A percentile compares a stretch with the other conserved stretches of the same genome.
Evolutionary conservation across 2,329 filamentous ascomycete genomes (phyloP).

Genomic region (Arthroderma uncinatum): DNA sequence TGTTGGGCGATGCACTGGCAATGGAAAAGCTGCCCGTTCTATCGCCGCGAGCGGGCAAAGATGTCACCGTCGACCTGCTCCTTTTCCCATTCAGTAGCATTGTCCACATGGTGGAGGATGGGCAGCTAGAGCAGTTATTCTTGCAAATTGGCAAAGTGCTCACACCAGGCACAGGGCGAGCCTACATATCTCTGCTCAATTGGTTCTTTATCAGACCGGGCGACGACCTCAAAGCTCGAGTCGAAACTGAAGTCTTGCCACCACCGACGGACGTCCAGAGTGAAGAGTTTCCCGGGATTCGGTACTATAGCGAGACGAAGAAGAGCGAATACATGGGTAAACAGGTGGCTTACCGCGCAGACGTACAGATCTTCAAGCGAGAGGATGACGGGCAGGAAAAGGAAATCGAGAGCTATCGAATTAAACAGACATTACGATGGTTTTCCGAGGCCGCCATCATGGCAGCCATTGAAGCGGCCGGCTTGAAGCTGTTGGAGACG

Average conservation of each 20-base stretch:
- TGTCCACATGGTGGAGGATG: not conserved
- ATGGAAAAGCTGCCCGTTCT: not conserved
- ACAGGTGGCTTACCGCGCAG: not conserved
- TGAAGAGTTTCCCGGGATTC: not conserved
- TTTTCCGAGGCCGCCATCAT: not conserved
- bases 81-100: not conserved
- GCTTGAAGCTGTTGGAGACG: not conserved
- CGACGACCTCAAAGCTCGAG: not conserved
- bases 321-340: not conserved
- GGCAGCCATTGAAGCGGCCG: not conserved
- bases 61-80: not conserved
- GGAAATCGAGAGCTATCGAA: not conserved
- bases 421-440: not conserved
- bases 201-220: not conserved
- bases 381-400: not conserved
- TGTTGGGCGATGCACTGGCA: not conserved
- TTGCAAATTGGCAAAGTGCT: not conserved
- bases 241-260: not conserved
- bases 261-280: not conserved
- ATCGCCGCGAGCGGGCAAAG: not conserved
- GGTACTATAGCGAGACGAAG: not conserved
- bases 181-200: not conserved
- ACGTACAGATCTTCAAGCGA: not conserved
- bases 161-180: not conserved
- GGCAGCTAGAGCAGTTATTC: not conserved